These are phyloP conservation scores for Lepidium didymum DNA, from an alignment of 345 rosid genomes.

Conservation along the genomic window DNA sequence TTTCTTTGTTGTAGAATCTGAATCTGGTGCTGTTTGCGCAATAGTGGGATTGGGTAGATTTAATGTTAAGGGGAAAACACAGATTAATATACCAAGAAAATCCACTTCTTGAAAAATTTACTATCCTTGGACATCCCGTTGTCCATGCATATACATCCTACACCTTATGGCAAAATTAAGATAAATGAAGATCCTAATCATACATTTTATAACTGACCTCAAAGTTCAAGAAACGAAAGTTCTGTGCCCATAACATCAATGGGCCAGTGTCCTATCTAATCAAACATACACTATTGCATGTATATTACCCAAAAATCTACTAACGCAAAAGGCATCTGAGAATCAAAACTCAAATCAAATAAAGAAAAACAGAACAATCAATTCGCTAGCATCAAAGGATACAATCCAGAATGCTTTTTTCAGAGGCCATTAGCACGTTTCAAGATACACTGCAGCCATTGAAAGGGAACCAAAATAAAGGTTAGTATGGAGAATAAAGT, in stretches of 20 bases:
- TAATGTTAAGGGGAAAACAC: slow-evolving; percentile 11
- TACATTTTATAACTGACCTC: background rate
- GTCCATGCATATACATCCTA: background rate
- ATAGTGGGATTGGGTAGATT: slow-evolving; percentile 8
- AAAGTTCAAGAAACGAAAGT: background rate
- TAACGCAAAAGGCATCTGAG: background rate
- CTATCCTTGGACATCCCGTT: background rate
- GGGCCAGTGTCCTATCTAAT: background rate
- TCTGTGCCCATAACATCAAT: background rate
- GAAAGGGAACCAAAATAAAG: background rate
- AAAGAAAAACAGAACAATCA: background rate
- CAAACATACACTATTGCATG: background rate
- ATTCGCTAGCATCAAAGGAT: background rate
- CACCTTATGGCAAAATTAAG: background rate
- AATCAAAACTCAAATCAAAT: background rate
- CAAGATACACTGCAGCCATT: slow-evolving; percentile 11
- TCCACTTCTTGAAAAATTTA: background rate
- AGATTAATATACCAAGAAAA: background rate
- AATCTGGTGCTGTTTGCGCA: background rate
- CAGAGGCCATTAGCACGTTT: slow-evolving; percentile 11
- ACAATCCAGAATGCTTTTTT: background rate
- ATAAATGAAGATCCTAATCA: background rate
- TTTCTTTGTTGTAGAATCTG: background rate
- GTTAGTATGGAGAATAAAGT: background rate
- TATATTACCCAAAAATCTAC: background rate